Evolutionary conservation across 257 asterid genomes (phyloP).

Genomic region (Solanum tarijense): DNA sequence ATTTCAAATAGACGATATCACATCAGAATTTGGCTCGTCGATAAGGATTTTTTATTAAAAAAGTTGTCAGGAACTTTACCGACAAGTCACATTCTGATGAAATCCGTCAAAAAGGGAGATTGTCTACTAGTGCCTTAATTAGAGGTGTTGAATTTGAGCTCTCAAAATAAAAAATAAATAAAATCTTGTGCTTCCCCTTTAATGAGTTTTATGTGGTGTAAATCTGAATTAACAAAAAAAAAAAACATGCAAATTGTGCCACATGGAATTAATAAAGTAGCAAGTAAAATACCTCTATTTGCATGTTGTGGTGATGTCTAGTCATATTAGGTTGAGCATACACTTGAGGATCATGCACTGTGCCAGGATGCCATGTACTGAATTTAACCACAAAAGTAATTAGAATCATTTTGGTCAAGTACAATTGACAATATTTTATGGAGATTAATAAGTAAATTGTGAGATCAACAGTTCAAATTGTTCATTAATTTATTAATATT

Average conservation of each 20-base stretch:
- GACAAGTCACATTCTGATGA: neutral
- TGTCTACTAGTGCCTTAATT: neutral
- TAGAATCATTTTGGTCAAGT: neutral
- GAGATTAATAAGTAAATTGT: neutral
- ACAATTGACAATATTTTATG: neutral
- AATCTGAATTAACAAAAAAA: neutral
- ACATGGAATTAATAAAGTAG: neutral
- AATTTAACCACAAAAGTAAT: neutral
- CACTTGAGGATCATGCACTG: slow-evolving; percentile 34
- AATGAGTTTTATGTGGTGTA: neutral
- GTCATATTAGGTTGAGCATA: slow-evolving; percentile 47
- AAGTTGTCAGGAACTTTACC: neutral
- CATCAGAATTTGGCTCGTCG: neutral
- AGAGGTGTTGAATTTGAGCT: neutral
- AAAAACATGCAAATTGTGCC: neutral
- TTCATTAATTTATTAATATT: neutral
- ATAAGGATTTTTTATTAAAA: neutral
- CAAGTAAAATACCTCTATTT: slow-evolving; percentile 32
- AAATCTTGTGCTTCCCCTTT: neutral
- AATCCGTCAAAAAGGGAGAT: neutral
- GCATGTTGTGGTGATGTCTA: slow-evolving; percentile 43
- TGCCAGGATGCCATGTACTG: slow-evolving; percentile 63
- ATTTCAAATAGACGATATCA: neutral
- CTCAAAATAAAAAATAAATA: neutral
- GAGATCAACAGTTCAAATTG: neutral